Conservation (phyloP, 2,329 filamentous ascomycete genomes). For the Xylariaceae sp. region DNA sequence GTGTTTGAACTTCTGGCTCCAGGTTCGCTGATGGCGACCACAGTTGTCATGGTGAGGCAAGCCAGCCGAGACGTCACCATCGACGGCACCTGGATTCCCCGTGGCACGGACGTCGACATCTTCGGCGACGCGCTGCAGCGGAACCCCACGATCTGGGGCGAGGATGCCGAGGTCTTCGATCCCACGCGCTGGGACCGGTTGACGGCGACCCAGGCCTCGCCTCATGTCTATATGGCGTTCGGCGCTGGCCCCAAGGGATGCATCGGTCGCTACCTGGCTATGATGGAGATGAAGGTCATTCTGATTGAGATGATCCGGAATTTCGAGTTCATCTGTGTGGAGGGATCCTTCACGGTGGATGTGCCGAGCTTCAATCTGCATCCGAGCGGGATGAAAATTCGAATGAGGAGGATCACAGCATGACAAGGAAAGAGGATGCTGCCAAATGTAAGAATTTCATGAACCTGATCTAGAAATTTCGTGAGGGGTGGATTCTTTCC, state of each 20-base stretch:
- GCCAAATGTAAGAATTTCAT: no score
- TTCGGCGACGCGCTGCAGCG: slow-evolving; percentile 30
- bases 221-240: slow-evolving; percentile 26
- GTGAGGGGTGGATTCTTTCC: no score
- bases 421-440: background rate
- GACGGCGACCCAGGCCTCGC: slow-evolving; percentile 19
- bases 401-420: slow-evolving; percentile 4
- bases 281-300: slow-evolving; percentile 12
- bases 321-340: background rate
- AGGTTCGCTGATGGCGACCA: no score
- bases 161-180: slow-evolving; percentile 30
- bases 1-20: no score
- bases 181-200: slow-evolving; percentile 32
- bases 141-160: slow-evolving; percentile 33
- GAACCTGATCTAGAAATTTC: no score
- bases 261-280: slow-evolving; percentile 7
- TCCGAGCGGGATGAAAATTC: slow-evolving; percentile 2
- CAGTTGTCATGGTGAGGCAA: no score
- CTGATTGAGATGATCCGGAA: slow-evolving; percentile 5
- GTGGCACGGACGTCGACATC: slow-evolving; percentile 30
- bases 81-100: slow-evolving; percentile 28
- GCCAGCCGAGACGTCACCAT: no score
- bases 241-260: slow-evolving; percentile 5
- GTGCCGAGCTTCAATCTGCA: background rate
- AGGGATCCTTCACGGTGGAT: background rate